Evolutionary conservation across 345 rosid genomes (phyloP), one percentile per base, ranked within the genome.

Genomic region (Aquilaria malaccensis): DNA sequence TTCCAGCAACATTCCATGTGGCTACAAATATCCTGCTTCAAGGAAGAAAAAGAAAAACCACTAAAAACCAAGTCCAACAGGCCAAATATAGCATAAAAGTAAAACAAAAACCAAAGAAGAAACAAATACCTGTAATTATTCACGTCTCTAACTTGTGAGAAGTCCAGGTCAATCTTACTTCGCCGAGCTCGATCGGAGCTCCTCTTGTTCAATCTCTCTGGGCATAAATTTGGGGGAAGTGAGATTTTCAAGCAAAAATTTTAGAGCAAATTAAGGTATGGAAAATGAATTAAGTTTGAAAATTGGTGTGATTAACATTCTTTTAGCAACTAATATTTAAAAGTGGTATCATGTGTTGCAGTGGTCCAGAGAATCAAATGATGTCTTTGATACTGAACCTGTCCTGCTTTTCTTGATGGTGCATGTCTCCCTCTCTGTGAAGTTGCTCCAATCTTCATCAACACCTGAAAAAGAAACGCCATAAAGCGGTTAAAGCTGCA

Each of bases 1-100:
- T 90, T 31, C 99, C 99, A 68, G 92, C 99, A 58, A 94, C 99
- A 70, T 94, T 94, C 99, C 99, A 94, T 50, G 99, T 94, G 30
- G 99, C 97, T 47, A 87, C 95, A 77, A 90, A 90, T 41, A 90
- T 72, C 70, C 98, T 91, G 72, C 30, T 14, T 31, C 71, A 56
- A 51, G 10, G 52, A 33, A 14, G 30, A 58, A 58, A 63, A 50
- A 67, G 45, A 51, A 52, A 58, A 47, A 30, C 5, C 10, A 69
- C 56, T 66, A 7, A 32, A 59, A 56, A 52, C 59, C n/a, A 59
- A 69, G 30, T 45, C 53, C 32, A 66, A 12, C 14, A 11, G 33
- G n/a, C 9, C 29, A 29, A 33, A 49, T 33, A 49, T 49, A 22
- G 7, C 54, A 50, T 50, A 13, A 3, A 50, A 10, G 13, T 37